Conservation (phyloP, 2,329 filamentous ascomycete species). For the Pleoardoris graminearum region DNA sequence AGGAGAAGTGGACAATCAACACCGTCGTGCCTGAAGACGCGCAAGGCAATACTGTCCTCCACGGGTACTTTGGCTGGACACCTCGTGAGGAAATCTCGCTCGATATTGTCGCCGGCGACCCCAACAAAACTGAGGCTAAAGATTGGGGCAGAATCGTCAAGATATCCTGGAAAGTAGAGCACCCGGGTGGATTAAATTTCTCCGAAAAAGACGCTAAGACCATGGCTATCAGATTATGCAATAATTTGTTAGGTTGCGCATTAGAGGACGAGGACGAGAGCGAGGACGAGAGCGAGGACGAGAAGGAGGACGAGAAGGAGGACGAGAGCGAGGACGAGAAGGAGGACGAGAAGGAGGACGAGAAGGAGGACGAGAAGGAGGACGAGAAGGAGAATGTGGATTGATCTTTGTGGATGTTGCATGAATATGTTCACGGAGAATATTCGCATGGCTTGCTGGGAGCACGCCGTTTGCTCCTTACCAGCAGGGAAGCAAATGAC, state of each 20-base stretch:
- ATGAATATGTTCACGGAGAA: too few relatives aligned
- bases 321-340: neutral
- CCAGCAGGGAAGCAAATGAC: too few relatives aligned
- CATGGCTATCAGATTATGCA: conserved; percentile 2
- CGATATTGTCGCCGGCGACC: conserved; percentile 1
- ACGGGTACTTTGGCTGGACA: conserved; percentile 3
- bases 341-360: neutral
- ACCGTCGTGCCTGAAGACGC: neutral
- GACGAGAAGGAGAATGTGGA: too few relatives aligned
- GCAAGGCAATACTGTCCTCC: neutral
- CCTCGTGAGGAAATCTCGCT: neutral
- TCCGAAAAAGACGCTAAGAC: conserved; percentile 3
- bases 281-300: neutral
- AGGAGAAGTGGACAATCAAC: neutral
- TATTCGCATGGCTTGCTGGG: too few relatives aligned
- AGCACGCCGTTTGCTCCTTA: too few relatives aligned
- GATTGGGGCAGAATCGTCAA: conserved; percentile 5
- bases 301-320: neutral
- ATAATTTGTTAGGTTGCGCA: neutral
- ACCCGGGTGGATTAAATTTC: neutral
- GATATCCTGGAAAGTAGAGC: conserved; percentile 4
- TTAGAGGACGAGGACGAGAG: conserved; percentile 2
- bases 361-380: neutral
- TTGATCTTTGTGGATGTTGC: too few relatives aligned
- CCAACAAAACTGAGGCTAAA: conserved; percentile 3